Percentiles rank a stretch among this genome's conserved stretches.
These are phyloP conservation scores for Arthrobotrys musiformis DNA, from an alignment of 2,329 filamentous ascomycete species.

Conservation along the genomic window DNA sequence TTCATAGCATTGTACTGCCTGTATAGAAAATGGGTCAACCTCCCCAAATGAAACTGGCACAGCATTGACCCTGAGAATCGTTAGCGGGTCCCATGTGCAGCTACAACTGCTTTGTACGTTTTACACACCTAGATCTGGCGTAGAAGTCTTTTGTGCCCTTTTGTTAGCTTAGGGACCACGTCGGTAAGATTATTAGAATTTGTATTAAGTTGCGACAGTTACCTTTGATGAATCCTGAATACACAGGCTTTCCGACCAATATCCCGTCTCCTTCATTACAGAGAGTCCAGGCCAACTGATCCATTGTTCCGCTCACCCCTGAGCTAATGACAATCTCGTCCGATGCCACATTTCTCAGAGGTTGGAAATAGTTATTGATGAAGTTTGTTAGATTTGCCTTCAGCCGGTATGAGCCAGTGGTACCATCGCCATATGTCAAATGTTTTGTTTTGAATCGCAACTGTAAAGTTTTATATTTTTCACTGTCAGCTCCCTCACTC, in stretches of 20 bases:
- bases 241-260: conserved; percentile 53
- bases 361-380: conserved; percentile 44
- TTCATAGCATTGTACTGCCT: conserved; percentile 33
- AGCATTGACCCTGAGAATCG: background rate
- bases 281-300: conserved; percentile 49
- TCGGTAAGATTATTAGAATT: no score
- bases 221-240: conserved; percentile 49
- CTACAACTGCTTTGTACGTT: no score
- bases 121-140: conserved; percentile 19
- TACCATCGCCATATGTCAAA: conserved; percentile 49
- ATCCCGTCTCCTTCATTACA: conserved; percentile 55
- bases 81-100: no score
- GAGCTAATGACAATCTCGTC: conserved; percentile 48
- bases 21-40: conserved; percentile 33
- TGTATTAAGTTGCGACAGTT: background rate
- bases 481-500: background rate
- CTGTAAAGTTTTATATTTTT: background rate
- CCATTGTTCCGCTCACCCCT: conserved; percentile 35
- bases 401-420: conserved; percentile 34
- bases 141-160: background rate
- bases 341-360: conserved; percentile 8
- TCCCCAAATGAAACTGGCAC: conserved; percentile 43
- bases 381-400: conserved; percentile 44
- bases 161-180: background rate
- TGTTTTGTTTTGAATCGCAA: conserved; percentile 23